Evolutionary conservation across 306 rosid genomes (phyloP).

Genomic region (Inga leiocalycina): DNA sequence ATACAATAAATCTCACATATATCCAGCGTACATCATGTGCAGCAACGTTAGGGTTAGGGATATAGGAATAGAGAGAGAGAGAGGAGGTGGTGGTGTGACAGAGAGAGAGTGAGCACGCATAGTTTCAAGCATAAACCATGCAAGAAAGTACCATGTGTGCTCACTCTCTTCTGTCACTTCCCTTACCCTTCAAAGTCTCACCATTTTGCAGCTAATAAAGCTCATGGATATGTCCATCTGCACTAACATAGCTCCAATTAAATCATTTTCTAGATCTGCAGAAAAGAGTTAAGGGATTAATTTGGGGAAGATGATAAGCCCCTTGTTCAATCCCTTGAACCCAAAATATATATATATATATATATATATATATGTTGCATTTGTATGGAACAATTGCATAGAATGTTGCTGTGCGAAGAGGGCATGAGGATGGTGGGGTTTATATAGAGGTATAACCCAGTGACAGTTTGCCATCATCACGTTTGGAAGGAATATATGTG

Average conservation of each 20-base stretch:
- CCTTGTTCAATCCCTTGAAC: neutral
- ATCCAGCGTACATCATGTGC: neutral
- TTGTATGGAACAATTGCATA: constrained; percentile 31
- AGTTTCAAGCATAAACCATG: constrained; percentile 81
- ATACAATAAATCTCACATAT: neutral
- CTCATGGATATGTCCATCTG: neutral
- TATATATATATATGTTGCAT: neutral
- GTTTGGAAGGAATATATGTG: constrained; percentile 73
- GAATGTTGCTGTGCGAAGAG: constrained; percentile 35
- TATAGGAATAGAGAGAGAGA: constrained; percentile 4
- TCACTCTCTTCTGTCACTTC: constrained; percentile 99
- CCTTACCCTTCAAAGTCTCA: constrained; percentile 47
- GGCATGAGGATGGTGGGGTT: constrained; percentile 37
- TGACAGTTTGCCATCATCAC: constrained; percentile 44
- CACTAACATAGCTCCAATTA: constrained; percentile 9
- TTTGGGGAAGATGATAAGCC: neutral
- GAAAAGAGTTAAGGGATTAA: neutral
- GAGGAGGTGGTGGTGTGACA: constrained; percentile 62
- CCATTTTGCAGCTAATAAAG: neutral
- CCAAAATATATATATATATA: constrained; percentile 3
- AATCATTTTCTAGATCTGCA: neutral
- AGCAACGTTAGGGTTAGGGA: constrained; percentile 25
- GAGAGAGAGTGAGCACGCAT: constrained; percentile 91
- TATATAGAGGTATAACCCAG: constrained; percentile 57
- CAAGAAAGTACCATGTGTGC: constrained; percentile 95